Evolutionary conservation across 805 yeast genomes (phyloP).

Genomic region (Hanseniaspora lachancei): DNA sequence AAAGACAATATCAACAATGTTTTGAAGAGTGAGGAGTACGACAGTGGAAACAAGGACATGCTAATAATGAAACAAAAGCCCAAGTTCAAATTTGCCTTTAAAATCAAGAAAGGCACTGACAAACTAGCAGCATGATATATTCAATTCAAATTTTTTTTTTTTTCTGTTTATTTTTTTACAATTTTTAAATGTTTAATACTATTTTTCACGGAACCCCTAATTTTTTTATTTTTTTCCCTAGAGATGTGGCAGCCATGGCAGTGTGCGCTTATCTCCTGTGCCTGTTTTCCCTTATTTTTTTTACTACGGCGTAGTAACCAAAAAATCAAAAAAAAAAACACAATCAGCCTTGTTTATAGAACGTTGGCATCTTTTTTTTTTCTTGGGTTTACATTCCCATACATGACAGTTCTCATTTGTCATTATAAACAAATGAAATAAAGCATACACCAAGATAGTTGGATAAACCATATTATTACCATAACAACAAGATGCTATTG

Average conservation of each 20-base stretch:
- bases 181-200: too few relatives aligned
- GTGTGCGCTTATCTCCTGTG: too few relatives aligned
- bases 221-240: too few relatives aligned
- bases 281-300: too few relatives aligned
- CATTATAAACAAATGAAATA: too few relatives aligned
- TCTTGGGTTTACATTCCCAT: too few relatives aligned
- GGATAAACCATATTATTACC: neutral
- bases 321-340: neutral
- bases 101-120: neutral
- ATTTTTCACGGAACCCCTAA: too few relatives aligned
- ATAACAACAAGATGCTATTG: neutral
- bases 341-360: neutral
- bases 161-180: too few relatives aligned
- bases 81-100: conserved; percentile 4
- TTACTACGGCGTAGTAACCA: neutral
- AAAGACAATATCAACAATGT: neutral
- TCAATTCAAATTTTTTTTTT: neutral
- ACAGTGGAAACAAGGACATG: neutral
- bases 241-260: too few relatives aligned
- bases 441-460: neutral
- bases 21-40: neutral
- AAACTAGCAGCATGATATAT: conserved; percentile 1
- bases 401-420: too few relatives aligned
- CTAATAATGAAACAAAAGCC: neutral
- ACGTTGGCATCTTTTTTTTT: too few relatives aligned